Conservation (phyloP, 1,139 yeast species). For the Lipomyces yarrowii region DNA sequence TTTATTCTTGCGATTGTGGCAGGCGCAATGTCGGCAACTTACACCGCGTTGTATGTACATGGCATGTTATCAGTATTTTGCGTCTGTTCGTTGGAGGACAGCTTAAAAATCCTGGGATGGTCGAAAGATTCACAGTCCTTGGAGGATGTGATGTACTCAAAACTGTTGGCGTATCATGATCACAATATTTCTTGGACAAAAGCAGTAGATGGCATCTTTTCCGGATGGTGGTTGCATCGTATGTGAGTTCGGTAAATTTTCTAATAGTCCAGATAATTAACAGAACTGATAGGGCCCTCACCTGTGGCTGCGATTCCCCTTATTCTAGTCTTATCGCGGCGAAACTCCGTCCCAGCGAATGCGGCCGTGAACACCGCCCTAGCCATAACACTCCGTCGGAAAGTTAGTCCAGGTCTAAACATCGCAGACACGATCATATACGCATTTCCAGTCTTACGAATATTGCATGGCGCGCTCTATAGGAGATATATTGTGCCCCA, state of each 20-base stretch:
- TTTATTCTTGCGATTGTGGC: background rate
- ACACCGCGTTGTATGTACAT: constrained; percentile 11
- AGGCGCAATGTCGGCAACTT: background rate
- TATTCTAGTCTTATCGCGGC: constrained; percentile 3
- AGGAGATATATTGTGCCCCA: background rate
- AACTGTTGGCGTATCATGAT: background rate
- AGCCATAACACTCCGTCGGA: background rate
- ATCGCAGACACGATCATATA: background rate
- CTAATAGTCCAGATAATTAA: background rate
- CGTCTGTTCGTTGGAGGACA: constrained; percentile 19
- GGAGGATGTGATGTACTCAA: background rate
- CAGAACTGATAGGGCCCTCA: background rate
- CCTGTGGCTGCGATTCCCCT: background rate
- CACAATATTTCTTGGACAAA: background rate
- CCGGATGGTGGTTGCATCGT: background rate
- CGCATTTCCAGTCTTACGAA: background rate
- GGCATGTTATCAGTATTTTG: constrained; percentile 14
- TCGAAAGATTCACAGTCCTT: background rate
- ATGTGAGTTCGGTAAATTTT: background rate
- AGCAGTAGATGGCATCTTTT: background rate
- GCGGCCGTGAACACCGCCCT: background rate
- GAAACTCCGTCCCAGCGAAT: background rate
- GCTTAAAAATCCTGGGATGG: constrained; percentile 10
- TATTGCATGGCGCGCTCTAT: background rate
- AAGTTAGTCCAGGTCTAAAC: background rate